Conservation (phyloP, 345 rosid genomes). For the Rhodamnia rubescens region DNA sequence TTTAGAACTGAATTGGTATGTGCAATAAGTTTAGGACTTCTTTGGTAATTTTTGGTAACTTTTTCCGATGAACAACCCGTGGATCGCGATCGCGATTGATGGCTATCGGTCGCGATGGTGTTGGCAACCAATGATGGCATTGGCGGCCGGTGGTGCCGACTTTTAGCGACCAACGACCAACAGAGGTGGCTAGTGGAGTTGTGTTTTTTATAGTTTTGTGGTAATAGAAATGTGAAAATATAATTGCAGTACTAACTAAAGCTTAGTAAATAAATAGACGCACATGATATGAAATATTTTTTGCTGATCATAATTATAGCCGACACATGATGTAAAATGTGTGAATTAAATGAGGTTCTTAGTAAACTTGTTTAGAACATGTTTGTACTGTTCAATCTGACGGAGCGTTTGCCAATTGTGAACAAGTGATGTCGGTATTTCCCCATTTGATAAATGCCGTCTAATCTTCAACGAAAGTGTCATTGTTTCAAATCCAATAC, state of each 20-base stretch:
- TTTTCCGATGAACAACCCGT: too few relatives aligned
- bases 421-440: not conserved
- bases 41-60: too few relatives aligned
- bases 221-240: not conserved
- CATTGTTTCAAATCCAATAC: not conserved
- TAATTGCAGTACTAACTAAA: not conserved
- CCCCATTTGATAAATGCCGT: not conserved
- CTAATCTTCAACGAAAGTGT: not conserved
- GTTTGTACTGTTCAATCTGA: not conserved
- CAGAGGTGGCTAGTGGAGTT: not conserved
- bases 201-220: not conserved
- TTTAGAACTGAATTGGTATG: too few relatives aligned
- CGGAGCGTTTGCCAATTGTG: too few relatives aligned
- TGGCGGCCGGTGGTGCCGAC: not conserved
- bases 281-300: not conserved
- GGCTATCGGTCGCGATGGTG: not conserved
- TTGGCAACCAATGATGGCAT: too few relatives aligned
- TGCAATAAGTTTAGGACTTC: too few relatives aligned
- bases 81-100: too few relatives aligned
- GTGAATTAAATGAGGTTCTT: not conserved
- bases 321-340: not conserved
- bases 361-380: too few relatives aligned
- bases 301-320: not conserved
- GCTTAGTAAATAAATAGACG: not conserved
- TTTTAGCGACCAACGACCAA: not conserved